A percentile compares a stretch with the other conserved stretches of the same genome.
Conservation (phyloP, 2,329 filamentous ascomycete species). For the Spiromastix sp. region DNA sequence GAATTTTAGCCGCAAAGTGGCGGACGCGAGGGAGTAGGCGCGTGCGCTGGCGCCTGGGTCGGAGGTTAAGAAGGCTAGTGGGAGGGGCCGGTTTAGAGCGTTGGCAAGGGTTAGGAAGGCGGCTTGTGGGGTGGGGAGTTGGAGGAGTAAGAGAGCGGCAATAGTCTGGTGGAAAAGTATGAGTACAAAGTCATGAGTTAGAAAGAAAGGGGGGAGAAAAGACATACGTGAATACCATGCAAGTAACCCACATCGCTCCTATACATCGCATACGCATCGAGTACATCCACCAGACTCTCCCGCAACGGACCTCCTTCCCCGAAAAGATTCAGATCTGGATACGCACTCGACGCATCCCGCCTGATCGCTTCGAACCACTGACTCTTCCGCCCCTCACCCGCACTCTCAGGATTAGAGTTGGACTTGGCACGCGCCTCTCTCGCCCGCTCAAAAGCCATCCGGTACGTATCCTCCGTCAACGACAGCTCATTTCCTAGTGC, state of each 20-base stretch:
- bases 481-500: conserved; percentile 53
- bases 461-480: conserved; percentile 45
- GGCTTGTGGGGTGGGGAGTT: conserved; percentile 41
- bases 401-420: conserved; percentile 31
- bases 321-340: conserved; percentile 51
- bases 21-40: conserved; percentile 45
- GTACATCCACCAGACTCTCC: conserved; percentile 45
- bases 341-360: conserved; percentile 43
- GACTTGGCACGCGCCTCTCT: conserved; percentile 37
- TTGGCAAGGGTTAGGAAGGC: conserved; percentile 52
- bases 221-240: conserved; percentile 45
- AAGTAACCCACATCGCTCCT: conserved; percentile 52
- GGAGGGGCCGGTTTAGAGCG: conserved; percentile 49
- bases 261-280: conserved; percentile 54
- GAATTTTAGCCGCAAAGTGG: conserved; percentile 48
- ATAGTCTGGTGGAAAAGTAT: conserved; percentile 32
- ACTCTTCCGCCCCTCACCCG: conserved; percentile 31
- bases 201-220: not conserved
- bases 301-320: conserved; percentile 44
- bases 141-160: conserved; percentile 48
- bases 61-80: conserved; percentile 50
- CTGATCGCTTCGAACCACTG: conserved; percentile 46
- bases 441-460: conserved; percentile 47
- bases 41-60: conserved; percentile 46
- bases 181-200: not conserved